A percentile compares a stretch with the other conserved stretches of the same genome.
phyloP scores from a whole-genome alignment of 164 flowering plant genomes.

The Berberis vulgaris region DNA sequence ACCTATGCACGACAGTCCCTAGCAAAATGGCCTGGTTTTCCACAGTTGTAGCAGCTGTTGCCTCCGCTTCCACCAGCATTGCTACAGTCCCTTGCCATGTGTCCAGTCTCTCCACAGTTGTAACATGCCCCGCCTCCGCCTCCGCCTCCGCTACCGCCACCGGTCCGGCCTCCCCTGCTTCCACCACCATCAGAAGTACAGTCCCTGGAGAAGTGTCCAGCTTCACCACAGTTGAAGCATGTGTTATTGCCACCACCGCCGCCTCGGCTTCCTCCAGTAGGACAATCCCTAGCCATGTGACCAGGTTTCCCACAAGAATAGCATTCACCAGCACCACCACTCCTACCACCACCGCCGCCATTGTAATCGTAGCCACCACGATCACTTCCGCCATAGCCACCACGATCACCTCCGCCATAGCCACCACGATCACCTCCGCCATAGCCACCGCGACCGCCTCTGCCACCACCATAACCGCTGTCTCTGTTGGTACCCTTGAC shows the following conservation, averaged over 20 bases:
- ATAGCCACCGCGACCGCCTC: constrained; percentile 15
- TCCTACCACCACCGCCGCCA: constrained; percentile 11
- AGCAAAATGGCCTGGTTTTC: constrained; percentile 33
- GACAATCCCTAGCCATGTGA: neutral
- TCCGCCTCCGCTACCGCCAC: constrained; percentile 7
- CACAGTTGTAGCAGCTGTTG: constrained; percentile 8
- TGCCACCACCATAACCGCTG: constrained; percentile 11
- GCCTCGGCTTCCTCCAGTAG: constrained; percentile 16
- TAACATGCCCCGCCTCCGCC: constrained; percentile 24
- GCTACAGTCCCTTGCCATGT: constrained; percentile 29
- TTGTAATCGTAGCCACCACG: neutral
- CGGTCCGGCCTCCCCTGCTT: neutral
- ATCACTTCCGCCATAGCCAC: too few species aligned
- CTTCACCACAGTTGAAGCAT: neutral
- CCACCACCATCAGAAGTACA: constrained; percentile 1
- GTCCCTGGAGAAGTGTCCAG: neutral
- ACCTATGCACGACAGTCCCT: constrained; percentile 34
- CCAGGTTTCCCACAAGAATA: constrained; percentile 9
- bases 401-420: neutral
- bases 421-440: constrained; percentile 10
- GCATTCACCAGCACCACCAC: constrained; percentile 15
- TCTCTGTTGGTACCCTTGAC: constrained; percentile 15
- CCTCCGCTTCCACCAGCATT: constrained; percentile 5
- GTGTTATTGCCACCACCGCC: constrained; percentile 1
- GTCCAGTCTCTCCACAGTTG: constrained; percentile 33